phyloP scores from a whole-genome alignment of 805 yeast genomes.

The Starmerella tilneyi region DNA sequence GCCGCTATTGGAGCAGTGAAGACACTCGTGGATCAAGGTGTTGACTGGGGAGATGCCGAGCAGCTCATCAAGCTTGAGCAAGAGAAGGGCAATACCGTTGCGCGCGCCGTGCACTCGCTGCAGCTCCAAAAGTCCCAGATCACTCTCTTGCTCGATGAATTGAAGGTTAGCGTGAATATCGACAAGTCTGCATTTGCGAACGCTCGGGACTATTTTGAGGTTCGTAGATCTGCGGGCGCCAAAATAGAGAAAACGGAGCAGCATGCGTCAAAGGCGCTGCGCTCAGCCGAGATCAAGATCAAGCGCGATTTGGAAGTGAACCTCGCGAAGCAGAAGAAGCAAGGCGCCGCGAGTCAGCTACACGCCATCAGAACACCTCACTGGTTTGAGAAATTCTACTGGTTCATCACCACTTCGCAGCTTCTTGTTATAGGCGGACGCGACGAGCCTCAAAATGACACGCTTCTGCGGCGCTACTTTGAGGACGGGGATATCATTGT shows the following conservation, averaged over 20 bases:
- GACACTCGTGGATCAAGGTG: conserved; percentile 60
- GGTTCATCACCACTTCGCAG: conserved; percentile 82
- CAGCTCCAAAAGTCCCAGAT: conserved; percentile 61
- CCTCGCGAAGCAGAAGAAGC: conserved; percentile 47
- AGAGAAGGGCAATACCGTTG: conserved; percentile 51
- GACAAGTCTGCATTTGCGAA: conserved; percentile 75
- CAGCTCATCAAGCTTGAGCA: conserved; percentile 62
- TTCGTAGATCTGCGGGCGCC: conserved; percentile 60
- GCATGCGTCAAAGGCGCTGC: conserved; percentile 65
- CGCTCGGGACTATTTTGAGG: conserved; percentile 69
- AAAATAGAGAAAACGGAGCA: conserved; percentile 74
- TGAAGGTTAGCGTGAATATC: conserved; percentile 58
- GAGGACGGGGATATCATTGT: conserved; percentile 63
- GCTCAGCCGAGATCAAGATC: conserved; percentile 71
- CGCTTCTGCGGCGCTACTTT: conserved; percentile 69
- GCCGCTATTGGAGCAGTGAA: conserved; percentile 61
- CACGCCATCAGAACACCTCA: conserved; percentile 58
- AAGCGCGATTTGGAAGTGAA: conserved; percentile 54
- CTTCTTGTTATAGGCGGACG: conserved; percentile 79
- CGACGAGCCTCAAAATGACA: conserved; percentile 67
- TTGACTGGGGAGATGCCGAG: conserved; percentile 91
- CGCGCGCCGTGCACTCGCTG: conserved; percentile 53
- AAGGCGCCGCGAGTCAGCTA: conserved; percentile 32
- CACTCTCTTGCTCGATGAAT: conserved; percentile 44
- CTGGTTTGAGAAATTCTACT: conserved; percentile 89